A percentile compares a stretch with the other conserved stretches of the same genome.
Conservation (phyloP, 371 early-diverging fungal genomes). For the Haplosporangium sp. region DNA sequence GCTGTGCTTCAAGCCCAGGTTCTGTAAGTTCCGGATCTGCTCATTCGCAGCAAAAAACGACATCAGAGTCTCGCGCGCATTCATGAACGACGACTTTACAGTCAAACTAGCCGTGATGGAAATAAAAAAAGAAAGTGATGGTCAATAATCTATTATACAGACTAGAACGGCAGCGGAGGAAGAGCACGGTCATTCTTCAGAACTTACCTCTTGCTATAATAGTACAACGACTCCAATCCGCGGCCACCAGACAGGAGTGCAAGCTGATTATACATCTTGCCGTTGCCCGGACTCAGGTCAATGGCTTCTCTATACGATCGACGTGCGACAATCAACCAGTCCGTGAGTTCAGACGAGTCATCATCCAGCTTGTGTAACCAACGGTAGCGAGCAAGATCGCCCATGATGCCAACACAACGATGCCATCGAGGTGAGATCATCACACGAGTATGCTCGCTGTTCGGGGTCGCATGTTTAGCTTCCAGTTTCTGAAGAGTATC, state of each 20-base stretch:
- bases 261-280: conserved; percentile 60
- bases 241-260: conserved; percentile 52
- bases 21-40: conserved; percentile 25
- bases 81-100: conserved; percentile 55
- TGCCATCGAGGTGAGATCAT: conserved; percentile 60
- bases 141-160: not conserved
- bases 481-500: conserved; percentile 54
- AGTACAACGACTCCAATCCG: conserved; percentile 52
- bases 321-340: conserved; percentile 62
- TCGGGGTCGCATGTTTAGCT: conserved; percentile 25
- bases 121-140: not conserved
- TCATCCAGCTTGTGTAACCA: conserved; percentile 60
- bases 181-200: no score
- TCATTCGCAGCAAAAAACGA: conserved; percentile 55
- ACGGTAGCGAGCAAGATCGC: conserved; percentile 72
- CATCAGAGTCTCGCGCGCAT: conserved; percentile 54
- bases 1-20: conserved; percentile 24
- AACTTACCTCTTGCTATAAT: conserved; percentile 56
- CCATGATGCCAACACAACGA: conserved; percentile 62
- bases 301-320: conserved; percentile 65
- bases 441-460: conserved; percentile 13
- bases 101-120: conserved; percentile 33
- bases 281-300: conserved; percentile 70
- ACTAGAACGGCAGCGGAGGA: no score
- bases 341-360: conserved; percentile 10